Evolutionary conservation across 2,329 filamentous ascomycete species (phyloP), one percentile per base, ranked within the genome.

Genomic region (Byssothecium circinans): DNA sequence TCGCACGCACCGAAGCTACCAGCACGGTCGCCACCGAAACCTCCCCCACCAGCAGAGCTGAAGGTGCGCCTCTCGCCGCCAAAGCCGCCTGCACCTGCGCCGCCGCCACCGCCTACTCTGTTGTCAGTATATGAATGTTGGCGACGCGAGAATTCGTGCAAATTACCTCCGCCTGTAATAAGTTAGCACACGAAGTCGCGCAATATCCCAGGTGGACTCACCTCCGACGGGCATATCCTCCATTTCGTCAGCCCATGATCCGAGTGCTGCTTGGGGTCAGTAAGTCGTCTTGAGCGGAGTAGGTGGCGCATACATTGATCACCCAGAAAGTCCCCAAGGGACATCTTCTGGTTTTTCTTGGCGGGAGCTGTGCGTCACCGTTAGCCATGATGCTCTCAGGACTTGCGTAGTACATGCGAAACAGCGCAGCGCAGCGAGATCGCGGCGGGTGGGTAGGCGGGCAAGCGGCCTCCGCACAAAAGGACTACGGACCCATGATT

Each of bases 241-340:
- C 78, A 99, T 96, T 73, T 99, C 94, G 77, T 99, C 95, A 66
- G 94, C 94, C 94, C 94, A 99, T 62, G 94, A 97, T 70, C 92
- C 91, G 69, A 86, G 81, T 66, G 82, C 85, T 88, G 67, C 52
- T 42, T 42, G 38, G 50, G 30, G 62, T 68, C 54, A 70, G 67
- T 64, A 7, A 25, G 36, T 25, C 23, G 11, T 50, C 36, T 38
- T 49, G 46, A 43, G 59, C 50, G 43, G 29, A 42, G 57, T 50
- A 53, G 54, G 56, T 56, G 58, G 60, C 62, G 65, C 89, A 76
- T 82, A 96, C 92, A 86, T 75, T 90, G 83, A 75, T 96, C 90
- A 71, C 82, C 82, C 81, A 99, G 83, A 83, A 99, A 99, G 77
- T 90, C 89, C 81, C 90, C 89, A 72, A 97, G 86, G 80, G 89